These are phyloP conservation scores for Acephala macrosclerotiorum DNA, from an alignment of 2,329 filamentous ascomycete species.

Conservation along the genomic window DNA sequence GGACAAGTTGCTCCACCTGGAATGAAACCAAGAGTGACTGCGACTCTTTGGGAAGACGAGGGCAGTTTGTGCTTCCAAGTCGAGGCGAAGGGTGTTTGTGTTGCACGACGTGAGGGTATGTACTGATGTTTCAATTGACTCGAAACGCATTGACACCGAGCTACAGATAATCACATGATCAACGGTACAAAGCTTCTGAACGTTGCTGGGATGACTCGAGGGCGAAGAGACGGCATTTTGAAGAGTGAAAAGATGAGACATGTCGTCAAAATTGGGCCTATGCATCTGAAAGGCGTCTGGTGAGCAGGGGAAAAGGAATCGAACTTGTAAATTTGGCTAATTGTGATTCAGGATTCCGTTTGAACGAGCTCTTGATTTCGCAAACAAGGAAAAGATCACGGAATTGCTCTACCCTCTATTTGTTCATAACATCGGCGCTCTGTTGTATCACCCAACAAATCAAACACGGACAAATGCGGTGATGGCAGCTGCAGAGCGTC, in stretches of 20 bases:
- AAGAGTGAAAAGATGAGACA: conserved; percentile 98
- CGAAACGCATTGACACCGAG: conserved; percentile 19
- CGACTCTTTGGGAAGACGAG: conserved; percentile 97
- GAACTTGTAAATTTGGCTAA: conserved; percentile 2
- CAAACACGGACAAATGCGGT: conserved; percentile 83
- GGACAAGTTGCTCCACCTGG: conserved; percentile 91
- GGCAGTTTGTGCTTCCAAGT: conserved; percentile 98
- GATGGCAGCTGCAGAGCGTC: conserved; percentile 83
- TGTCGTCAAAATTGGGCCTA: conserved; percentile 98
- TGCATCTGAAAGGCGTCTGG: conserved; percentile 99
- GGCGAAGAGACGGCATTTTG: conserved; percentile 91
- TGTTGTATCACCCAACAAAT: conserved; percentile 94
- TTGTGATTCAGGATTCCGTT: conserved; percentile 84
- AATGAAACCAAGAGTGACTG: conserved; percentile 96
- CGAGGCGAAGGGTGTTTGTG: conserved; percentile 94
- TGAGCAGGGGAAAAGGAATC: conserved; percentile 54
- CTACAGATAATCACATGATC: conserved; percentile 95
- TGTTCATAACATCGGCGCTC: conserved; percentile 93
- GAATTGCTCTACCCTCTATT: conserved; percentile 95
- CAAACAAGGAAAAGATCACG: conserved; percentile 99
- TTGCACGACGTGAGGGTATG: conserved; percentile 89
- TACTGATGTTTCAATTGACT: conserved; percentile 20
- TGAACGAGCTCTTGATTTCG: conserved; percentile 96
- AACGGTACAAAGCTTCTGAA: conserved; percentile 98
- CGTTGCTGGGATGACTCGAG: conserved; percentile 97